Evolutionary conservation across 2,329 filamentous ascomycete species (phyloP).

Genomic region (Dactylella cylindrospora): DNA sequence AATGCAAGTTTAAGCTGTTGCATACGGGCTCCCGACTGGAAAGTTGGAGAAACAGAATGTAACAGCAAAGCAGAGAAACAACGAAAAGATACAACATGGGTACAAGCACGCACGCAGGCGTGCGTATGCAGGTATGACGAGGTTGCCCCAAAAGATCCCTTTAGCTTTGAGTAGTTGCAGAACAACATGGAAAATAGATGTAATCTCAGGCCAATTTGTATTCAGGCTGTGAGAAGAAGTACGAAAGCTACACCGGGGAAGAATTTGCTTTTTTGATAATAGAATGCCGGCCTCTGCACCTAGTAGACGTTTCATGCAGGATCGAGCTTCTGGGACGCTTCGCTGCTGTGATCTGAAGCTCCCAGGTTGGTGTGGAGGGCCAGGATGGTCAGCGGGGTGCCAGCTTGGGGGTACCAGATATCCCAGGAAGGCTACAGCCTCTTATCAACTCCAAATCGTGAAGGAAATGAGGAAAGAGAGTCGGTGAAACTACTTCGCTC

Average conservation of each 20-base stretch:
- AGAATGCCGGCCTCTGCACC: conserved; percentile 28
- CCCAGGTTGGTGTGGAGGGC: conserved; percentile 10
- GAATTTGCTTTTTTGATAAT: conserved; percentile 17
- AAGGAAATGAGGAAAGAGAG: background rate
- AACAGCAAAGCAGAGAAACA: conserved; percentile 14
- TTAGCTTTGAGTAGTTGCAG: conserved; percentile 13
- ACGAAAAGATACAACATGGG: conserved; percentile 27
- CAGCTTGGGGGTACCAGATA: too few species aligned
- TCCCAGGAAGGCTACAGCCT: conserved; percentile 1
- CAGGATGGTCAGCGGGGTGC: conserved; percentile 15
- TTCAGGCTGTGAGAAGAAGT: conserved; percentile 11
- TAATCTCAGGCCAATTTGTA: too few species aligned
- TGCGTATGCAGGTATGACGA: conserved; percentile 44
- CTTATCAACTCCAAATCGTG: conserved; percentile 25
- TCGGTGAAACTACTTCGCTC: conserved; percentile 7
- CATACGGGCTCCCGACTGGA: conserved; percentile 31
- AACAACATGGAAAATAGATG: conserved; percentile 38
- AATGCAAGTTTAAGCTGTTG: conserved; percentile 21
- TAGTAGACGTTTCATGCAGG: conserved; percentile 45
- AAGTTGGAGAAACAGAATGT: conserved; percentile 40
- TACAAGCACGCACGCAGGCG: too few species aligned
- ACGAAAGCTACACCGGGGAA: conserved; percentile 28
- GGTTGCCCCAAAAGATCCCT: conserved; percentile 21
- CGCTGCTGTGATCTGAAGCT: conserved; percentile 6
- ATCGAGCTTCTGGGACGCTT: conserved; percentile 32